A percentile compares a stretch with the other conserved stretches of the same genome.
Conservation (phyloP, 805 yeast genomes). For the Metschnikowia santaceciliae region DNA sequence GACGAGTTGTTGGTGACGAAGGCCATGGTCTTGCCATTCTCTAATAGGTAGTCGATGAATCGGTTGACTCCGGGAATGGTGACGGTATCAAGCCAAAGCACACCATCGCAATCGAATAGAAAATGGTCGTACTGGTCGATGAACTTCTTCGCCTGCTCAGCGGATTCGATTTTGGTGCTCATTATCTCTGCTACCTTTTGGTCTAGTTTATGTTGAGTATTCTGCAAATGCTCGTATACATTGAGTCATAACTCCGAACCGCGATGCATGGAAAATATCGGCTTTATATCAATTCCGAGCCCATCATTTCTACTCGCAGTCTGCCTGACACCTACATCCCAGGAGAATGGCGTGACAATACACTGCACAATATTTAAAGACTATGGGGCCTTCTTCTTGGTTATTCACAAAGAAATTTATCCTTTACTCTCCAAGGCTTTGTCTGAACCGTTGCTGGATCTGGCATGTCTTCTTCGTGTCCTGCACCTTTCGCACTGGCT, state of each 20-base stretch:
- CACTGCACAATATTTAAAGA: not conserved
- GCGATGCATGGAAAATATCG: not conserved
- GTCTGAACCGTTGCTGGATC: not conserved
- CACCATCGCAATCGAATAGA: slow-evolving; percentile 42
- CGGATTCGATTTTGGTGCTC: slow-evolving; percentile 4
- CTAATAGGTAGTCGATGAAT: slow-evolving; percentile 22
- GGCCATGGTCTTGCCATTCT: slow-evolving; percentile 24
- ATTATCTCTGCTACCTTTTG: not conserved
- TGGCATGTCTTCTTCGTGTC: not conserved
- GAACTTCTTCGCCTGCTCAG: slow-evolving; percentile 18
- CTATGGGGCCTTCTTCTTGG: not conserved
- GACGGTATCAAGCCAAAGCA: slow-evolving; percentile 36
- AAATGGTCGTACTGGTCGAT: slow-evolving; percentile 34
- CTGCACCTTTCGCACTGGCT: slow-evolving; percentile 1
- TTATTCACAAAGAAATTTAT: not conserved
- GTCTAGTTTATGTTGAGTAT: not conserved
- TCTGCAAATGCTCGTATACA: not conserved
- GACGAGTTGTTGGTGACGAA: slow-evolving; percentile 40
- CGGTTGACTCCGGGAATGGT: slow-evolving; percentile 32
- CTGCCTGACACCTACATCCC: not conserved
- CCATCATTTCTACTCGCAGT: not conserved
- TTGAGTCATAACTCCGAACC: not conserved
- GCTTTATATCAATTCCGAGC: not conserved
- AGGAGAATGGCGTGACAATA: not conserved
- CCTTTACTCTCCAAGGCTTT: not conserved